Conservation (phyloP, 306 rosid genomes). For the Quercus glauca region DNA sequence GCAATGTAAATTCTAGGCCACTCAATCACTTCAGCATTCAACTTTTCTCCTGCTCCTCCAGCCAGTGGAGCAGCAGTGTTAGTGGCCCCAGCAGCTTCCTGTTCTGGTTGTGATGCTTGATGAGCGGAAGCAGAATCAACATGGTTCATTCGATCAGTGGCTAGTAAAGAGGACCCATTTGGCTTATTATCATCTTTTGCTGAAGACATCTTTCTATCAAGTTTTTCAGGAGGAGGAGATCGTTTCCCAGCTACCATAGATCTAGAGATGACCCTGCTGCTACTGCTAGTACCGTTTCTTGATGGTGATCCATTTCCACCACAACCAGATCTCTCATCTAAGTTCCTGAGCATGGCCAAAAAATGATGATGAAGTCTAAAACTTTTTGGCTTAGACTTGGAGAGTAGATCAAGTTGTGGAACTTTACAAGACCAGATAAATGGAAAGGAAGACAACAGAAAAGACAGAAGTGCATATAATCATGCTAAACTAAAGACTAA, state of each 20-base stretch:
- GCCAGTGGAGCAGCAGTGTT: not conserved
- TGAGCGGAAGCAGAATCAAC: constrained; percentile 30
- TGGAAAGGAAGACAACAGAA: constrained; percentile 1
- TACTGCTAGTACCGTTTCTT: constrained; percentile 30
- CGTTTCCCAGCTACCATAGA: constrained; percentile 45
- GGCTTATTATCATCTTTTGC: constrained; percentile 47
- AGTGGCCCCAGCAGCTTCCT: constrained; percentile 10
- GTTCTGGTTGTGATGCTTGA: constrained; percentile 26
- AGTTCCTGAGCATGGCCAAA: constrained; percentile 47
- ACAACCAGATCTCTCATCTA: constrained; percentile 45
- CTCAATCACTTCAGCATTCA: constrained; percentile 33
- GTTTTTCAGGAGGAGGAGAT: constrained; percentile 43
- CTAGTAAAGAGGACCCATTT: constrained; percentile 34
- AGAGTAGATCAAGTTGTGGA: constrained; percentile 4
- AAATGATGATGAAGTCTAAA: not conserved
- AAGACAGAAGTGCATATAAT: not conserved
- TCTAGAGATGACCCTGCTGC: constrained; percentile 37
- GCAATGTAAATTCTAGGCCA: constrained; percentile 68
- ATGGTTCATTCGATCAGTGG: constrained; percentile 28
- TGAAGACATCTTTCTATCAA: constrained; percentile 39
- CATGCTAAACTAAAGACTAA: not conserved
- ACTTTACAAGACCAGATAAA: constrained; percentile 6
- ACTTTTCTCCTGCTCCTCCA: constrained; percentile 29
- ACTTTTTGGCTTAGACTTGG: not conserved
- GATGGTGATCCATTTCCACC: constrained; percentile 50